Evolutionary conservation across 1,284 basidiomycete genomes (phyloP).

Genomic region (Moniliophthora roreri): DNA sequence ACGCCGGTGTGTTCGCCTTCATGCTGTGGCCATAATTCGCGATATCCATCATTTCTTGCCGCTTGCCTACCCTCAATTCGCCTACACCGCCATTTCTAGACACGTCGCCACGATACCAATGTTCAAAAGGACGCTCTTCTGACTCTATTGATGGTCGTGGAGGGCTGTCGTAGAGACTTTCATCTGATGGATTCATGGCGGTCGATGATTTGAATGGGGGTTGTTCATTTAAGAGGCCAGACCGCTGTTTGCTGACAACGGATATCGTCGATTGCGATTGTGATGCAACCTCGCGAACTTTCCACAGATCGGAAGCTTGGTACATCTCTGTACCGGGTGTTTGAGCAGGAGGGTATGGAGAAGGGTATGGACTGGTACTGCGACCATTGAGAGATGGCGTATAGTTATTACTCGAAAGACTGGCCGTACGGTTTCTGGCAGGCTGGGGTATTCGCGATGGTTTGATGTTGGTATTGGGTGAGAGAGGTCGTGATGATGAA

Average conservation of each 20-base stretch:
- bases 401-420: slow-evolving; percentile 3
- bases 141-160: slow-evolving; percentile 66
- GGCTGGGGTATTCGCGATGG: slow-evolving; percentile 6
- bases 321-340: slow-evolving; percentile 22
- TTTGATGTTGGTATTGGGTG: slow-evolving; percentile 19
- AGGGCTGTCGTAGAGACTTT: slow-evolving; percentile 21
- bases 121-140: slow-evolving; percentile 76
- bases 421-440: slow-evolving; percentile 8
- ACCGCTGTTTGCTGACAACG: slow-evolving; percentile 21
- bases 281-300: background rate
- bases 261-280: slow-evolving; percentile 7
- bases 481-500: slow-evolving; percentile 9
- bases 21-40: slow-evolving; percentile 72
- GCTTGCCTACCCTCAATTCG: slow-evolving; percentile 66
- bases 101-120: slow-evolving; percentile 81
- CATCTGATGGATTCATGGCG: slow-evolving; percentile 15
- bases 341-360: slow-evolving; percentile 20
- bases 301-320: slow-evolving; percentile 1
- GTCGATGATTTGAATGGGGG: slow-evolving; percentile 36
- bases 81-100: slow-evolving; percentile 80
- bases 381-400: slow-evolving; percentile 31
- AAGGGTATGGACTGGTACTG: slow-evolving; percentile 63
- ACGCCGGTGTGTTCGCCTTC: slow-evolving; percentile 23
- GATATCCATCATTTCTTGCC: slow-evolving; percentile 79
- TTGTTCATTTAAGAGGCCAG: slow-evolving; percentile 50